Evolutionary conservation across 352 stramenopile species (phyloP), one percentile per base, ranked within the genome.

Genomic region (Phytophthora foliorum): DNA sequence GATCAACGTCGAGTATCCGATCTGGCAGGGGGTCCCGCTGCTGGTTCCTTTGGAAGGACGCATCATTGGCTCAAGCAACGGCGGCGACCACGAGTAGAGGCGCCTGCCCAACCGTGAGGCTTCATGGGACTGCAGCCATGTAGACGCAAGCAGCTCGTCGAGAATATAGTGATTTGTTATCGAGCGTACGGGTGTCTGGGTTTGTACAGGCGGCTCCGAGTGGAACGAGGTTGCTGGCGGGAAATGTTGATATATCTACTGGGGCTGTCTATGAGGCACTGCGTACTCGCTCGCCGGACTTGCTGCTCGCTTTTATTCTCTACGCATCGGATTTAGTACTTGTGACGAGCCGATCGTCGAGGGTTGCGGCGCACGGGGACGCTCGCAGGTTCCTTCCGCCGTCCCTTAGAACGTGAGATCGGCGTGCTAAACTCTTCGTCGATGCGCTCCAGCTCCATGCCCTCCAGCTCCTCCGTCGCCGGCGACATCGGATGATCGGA

Each of bases 1-100:
- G 67, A 93, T 96, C 60, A 77, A 80, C 63, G 87, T 96, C 36
- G 80, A 88, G 74, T 96, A 96, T 42, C 89, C 89, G n/a, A 93
- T 96, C 59, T 86, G 78, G 51, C 24, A 88, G 25, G 86, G 89
- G 29, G 63, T 92, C 5, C 86, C 89, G 1, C 67, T 92, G 67
- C 78, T 96, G 29, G 79, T 96, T 39, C 89, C 89, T 0, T 81
- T 74, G 6, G 88, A 95, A 68, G 89, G 85, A 36, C 84, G 86
- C 27, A 69, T 96, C 22, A 63, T 96, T n/a, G 71, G 77, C 25
- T 75, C 82, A 52, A 79, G 76, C 42, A 49, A 58, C 57, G 69
- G 10, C 42, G 51, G 19, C n/a, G 46, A 68, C 24, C 52, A 69
- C n/a, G 27, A 65, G 19, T 67, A 77, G 32, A 36, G 29, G n/a